Base-by-base conservation (phyloP, 352 stramenopile genomes). In the Globisporangium carolinianum region DNA sequence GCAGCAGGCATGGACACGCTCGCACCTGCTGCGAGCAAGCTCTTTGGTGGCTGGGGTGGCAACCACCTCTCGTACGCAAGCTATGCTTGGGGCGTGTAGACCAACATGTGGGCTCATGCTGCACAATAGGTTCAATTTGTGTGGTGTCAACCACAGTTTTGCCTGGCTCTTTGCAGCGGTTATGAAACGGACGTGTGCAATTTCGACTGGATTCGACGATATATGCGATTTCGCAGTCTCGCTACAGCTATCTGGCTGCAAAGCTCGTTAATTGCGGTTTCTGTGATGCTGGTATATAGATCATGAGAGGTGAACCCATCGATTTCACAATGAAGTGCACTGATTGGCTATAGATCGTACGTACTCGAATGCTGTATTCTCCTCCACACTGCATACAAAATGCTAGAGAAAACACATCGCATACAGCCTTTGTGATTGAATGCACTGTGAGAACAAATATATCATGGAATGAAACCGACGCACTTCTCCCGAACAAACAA, bases 1-100 rank as follows among this genome's bases (percentile, higher is more conserved):
- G 78, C 72, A n/a, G 69, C 76, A 1, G 78, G 73, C 5, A 74
- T 88, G 55, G 75, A 86, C 50, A 60, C 75, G 45, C 62, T 53
- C 24, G n/a, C 8, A 0, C 49, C 72, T 0, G 56, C 56, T 24
- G 70, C 65, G 18, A 56, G 32, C 5, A 82, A 82, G 48, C 55
- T 82, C 14, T 71, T 63, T 41, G 71, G 71, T 15, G 73, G 66
- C 17, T 82, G 66, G 68, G 68, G 71, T 4, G 54, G 63, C 39
- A 68, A 55, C 47, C 64, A 73, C 45, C 47, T 76, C 6, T 79
- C 71, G 6, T 82, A 79, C 58, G 73, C 71, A 2, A 69, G 60
- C 7, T 79, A 79, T 12, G 71, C 66, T 0, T 82, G 68, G 66
- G 71, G 71, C 7, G 5, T 65, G 8, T 3, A n/a, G 41, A 32